Percentiles rank a stretch among this genome's conserved stretches.
These are phyloP conservation scores for Annulohypoxylon nitens DNA, from an alignment of 495 filamentous ascomycete species.

Conservation along the genomic window DNA sequence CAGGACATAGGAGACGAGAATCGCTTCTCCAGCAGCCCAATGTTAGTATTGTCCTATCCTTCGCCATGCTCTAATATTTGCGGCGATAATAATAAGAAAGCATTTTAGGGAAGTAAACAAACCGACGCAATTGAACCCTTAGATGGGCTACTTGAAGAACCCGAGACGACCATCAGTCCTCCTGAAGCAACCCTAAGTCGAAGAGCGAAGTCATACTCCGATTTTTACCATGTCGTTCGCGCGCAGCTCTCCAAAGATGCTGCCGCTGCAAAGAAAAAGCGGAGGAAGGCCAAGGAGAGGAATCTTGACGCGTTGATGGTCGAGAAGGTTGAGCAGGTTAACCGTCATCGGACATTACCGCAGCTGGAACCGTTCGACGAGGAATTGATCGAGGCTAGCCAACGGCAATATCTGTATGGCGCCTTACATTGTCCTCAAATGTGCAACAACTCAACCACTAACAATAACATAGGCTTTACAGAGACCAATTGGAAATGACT, in stretches of 20 bases:
- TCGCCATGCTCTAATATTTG: neutral
- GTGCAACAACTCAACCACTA: slow-evolving; percentile 25
- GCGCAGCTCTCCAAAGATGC: slow-evolving; percentile 65
- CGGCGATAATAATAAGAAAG: slow-evolving; percentile 29
- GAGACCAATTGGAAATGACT: slow-evolving; percentile 82
- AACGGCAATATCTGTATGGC: slow-evolving; percentile 85
- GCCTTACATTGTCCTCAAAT: neutral
- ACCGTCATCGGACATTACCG: slow-evolving; percentile 54
- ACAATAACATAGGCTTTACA: slow-evolving; percentile 70
- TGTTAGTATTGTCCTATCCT: slow-evolving; percentile 61
- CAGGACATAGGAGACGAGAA: slow-evolving; percentile 69
- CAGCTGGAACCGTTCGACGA: slow-evolving; percentile 71
- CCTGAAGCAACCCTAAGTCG: slow-evolving; percentile 72
- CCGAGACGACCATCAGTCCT: slow-evolving; percentile 63
- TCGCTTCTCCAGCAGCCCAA: slow-evolving; percentile 77
- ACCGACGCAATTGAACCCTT: slow-evolving; percentile 56
- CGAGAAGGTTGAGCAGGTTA: slow-evolving; percentile 64
- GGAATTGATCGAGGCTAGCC: slow-evolving; percentile 80
- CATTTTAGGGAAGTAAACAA: slow-evolving; percentile 54
- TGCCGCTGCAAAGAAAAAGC: slow-evolving; percentile 54
- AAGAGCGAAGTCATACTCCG: slow-evolving; percentile 81
- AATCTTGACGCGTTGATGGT: slow-evolving; percentile 60
- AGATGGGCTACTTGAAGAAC: slow-evolving; percentile 65
- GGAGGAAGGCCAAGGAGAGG: slow-evolving; percentile 53
- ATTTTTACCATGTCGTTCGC: slow-evolving; percentile 75